Percentiles rank a stretch among this genome's conserved stretches.
These are phyloP conservation scores for Trametes cinnabarina DNA, from an alignment of 768 basidiomycete species.

Conservation along the genomic window DNA sequence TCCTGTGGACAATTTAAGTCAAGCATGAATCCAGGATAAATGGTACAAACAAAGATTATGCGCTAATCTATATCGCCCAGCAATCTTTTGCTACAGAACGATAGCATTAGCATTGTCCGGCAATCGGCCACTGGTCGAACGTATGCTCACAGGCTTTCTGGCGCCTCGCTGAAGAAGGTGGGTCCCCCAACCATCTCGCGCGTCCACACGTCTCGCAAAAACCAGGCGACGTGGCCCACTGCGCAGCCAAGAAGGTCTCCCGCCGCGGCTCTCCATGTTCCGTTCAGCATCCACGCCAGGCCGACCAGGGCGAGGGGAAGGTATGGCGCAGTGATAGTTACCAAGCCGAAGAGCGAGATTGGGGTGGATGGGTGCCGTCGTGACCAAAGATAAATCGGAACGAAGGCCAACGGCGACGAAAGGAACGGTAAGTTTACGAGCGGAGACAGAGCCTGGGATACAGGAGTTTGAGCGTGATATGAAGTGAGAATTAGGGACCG, in stretches of 20 bases:
- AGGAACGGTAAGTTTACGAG: slow-evolving; percentile 91
- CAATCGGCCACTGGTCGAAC: not conserved
- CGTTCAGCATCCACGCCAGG: slow-evolving; percentile 81
- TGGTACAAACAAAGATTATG: not conserved
- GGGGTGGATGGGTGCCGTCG: slow-evolving; percentile 90
- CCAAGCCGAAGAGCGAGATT: slow-evolving; percentile 92
- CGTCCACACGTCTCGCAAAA: slow-evolving; percentile 83
- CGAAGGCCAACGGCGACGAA: slow-evolving; percentile 88
- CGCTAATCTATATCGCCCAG: slow-evolving; percentile 51
- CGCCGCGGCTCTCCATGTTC: slow-evolving; percentile 80
- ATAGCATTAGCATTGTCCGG: not conserved
- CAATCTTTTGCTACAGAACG: slow-evolving; percentile 51
- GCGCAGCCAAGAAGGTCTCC: slow-evolving; percentile 82
- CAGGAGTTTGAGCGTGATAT: not conserved
- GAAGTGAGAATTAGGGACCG: too few species aligned
- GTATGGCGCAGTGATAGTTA: slow-evolving; percentile 95
- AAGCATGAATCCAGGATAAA: too few species aligned
- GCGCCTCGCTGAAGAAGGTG: slow-evolving; percentile 71
- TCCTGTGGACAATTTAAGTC: too few species aligned
- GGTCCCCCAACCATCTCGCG: slow-evolving; percentile 80
- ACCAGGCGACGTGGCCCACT: slow-evolving; percentile 86
- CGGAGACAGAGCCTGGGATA: slow-evolving; percentile 68
- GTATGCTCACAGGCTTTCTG: slow-evolving; percentile 59
- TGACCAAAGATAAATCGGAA: slow-evolving; percentile 97
- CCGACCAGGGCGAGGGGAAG: slow-evolving; percentile 88